Base-by-base conservation (phyloP, 805 yeast species). In the Priceomyces fermenticarens region DNA sequence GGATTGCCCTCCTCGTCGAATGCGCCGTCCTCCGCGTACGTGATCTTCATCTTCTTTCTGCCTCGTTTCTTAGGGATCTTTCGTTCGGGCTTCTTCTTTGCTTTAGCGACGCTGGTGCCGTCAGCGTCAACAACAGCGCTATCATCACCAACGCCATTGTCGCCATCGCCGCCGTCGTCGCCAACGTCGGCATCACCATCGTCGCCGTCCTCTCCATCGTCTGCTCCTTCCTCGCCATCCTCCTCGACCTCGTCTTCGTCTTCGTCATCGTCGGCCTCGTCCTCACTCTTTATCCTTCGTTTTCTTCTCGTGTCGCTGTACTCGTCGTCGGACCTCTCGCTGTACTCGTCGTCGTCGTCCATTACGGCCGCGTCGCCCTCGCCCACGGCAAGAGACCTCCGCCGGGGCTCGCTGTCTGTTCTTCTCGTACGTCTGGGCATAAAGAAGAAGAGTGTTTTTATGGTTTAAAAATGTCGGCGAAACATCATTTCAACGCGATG, bases 1-100 rank as follows among this genome's bases (percentile, higher is more conserved):
- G 84, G 82, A 42, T 80, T 77, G 2, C 95, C 95, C 20, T 80
- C 77, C 34, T 78, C 85, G 54, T 85, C 89, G 30, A 75, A 67
- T 13, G 67, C 64, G 25, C 76, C 65, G 30, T 53, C 80, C 32
- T 65, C 73, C 6, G 60, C 52, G 14, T 60, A 46, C 5, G 60
- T 60, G 38, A 67, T 53, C 53, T 65, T 67, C 37, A 66, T 63
- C 52, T 61, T 67, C 52, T 70, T 66, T 41, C 75, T 62, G 33
- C 73, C 74, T 46, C 72, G 65, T 50, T 69, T 65, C 46, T 65
- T 68, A 2, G 67, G 72, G 30, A 56, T 60, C 16, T 42, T 45
- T 49, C 47, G 44, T n/a, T 40, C 42, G 13, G 32, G 41, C 27
- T 38, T 51, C 3, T 37, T 38, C 31, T 47, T 53, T 11, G 48